Conservation (phyloP, 768 basidiomycete genomes). For the Lactifluus subvellereus region DNA sequence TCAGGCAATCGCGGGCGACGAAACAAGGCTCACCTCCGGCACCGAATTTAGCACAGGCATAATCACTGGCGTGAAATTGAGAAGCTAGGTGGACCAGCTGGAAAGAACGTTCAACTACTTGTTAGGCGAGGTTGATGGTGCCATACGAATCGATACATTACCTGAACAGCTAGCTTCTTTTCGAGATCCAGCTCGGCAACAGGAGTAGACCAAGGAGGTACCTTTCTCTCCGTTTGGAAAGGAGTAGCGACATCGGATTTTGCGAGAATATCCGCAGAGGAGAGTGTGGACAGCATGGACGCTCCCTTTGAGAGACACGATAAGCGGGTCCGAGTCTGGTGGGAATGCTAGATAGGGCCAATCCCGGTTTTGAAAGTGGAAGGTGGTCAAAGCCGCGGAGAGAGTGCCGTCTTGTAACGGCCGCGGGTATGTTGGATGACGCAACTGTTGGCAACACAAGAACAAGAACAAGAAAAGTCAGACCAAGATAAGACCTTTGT, state of each 20-base stretch:
- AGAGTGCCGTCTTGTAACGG: neutral
- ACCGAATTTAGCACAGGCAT: constrained; percentile 24
- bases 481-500: neutral
- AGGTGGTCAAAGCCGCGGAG: neutral
- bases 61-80: constrained; percentile 25
- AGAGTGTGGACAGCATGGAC: constrained; percentile 17
- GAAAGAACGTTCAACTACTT: neutral
- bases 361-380: neutral
- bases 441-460: too few species aligned
- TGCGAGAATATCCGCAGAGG: constrained; percentile 6
- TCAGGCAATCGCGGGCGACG: neutral
- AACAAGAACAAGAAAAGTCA: neutral
- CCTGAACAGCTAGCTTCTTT: constrained; percentile 23
- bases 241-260: neutral
- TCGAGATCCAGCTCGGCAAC: constrained; percentile 19
- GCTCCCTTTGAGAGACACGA: neutral
- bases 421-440: neutral
- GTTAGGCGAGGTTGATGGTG: neutral
- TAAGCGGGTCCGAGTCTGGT: neutral
- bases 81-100: constrained; percentile 25
- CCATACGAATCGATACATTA: neutral
- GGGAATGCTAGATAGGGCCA: neutral
- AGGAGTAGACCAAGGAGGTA: constrained; percentile 3
- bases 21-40: constrained; percentile 14
- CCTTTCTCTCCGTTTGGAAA: neutral